Evolutionary conservation across 352 stramenopile genomes (phyloP).

Genomic region (Phytophthora quininea): DNA sequence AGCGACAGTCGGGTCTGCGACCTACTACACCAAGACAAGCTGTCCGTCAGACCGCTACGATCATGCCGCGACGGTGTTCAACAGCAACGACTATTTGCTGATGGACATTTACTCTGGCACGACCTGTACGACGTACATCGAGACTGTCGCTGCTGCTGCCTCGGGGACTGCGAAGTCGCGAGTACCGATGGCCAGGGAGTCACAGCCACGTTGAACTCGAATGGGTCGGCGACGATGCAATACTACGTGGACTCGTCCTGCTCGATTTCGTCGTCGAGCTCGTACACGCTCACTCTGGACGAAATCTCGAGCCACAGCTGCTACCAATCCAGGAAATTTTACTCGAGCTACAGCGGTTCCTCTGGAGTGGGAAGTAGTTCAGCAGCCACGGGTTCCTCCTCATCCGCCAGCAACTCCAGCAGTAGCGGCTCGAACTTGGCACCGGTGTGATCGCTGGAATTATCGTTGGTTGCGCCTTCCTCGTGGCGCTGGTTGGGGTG

Average conservation of each 20-base stretch:
- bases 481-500: conserved; percentile 19
- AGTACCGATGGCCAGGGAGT: conserved; percentile 25
- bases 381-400: conserved; percentile 12
- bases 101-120: conserved; percentile 30
- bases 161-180: conserved; percentile 28
- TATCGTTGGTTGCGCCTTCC: conserved; percentile 21
- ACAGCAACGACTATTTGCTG: conserved; percentile 23
- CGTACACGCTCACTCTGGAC: conserved; percentile 15
- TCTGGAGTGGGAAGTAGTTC: conserved; percentile 12
- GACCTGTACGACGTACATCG: conserved; percentile 29
- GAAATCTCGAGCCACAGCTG: conserved; percentile 24
- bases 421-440: conserved; percentile 19
- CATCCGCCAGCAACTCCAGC: conserved; percentile 1
- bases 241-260: conserved; percentile 34
- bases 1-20: conserved; percentile 14
- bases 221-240: conserved; percentile 30
- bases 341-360: conserved; percentile 21
- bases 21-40: conserved; percentile 30
- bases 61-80: conserved; percentile 26
- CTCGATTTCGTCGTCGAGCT: background rate
- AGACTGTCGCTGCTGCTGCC: conserved; percentile 19
- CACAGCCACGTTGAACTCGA: conserved; percentile 26
- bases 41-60: conserved; percentile 29
- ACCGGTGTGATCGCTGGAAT: conserved; percentile 28
- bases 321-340: conserved; percentile 22